Conservation (phyloP, 148 eudicot genomes). For the Rhododendron mucronatum region DNA sequence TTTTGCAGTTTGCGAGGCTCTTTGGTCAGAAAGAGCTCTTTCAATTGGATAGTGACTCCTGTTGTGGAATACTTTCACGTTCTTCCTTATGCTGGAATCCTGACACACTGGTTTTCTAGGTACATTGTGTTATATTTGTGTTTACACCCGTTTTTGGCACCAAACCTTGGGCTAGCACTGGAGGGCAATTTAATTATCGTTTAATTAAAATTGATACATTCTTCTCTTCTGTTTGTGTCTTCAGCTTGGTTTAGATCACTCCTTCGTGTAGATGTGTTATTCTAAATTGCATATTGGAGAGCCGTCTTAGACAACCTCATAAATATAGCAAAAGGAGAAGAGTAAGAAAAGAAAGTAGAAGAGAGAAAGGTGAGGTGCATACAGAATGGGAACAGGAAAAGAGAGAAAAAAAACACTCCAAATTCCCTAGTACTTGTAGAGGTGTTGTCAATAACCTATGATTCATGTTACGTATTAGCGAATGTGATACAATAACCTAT, state of each 20-base stretch:
- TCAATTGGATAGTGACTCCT: constrained; percentile 49
- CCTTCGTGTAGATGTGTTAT: not conserved
- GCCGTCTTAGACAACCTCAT: too few relatives aligned
- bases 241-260: not conserved
- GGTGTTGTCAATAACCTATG: not conserved
- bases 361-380: not conserved
- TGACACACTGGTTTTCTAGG: constrained; percentile 59
- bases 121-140: constrained; percentile 8
- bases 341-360: not conserved
- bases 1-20: constrained; percentile 70
- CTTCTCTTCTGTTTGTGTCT: not conserved
- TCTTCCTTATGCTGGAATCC: constrained; percentile 65
- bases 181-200: too few relatives aligned
- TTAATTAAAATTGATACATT: constrained; percentile 14
- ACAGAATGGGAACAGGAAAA: not conserved
- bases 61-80: constrained; percentile 68
- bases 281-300: not conserved
- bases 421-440: not conserved
- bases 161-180: too few relatives aligned
- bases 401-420: not conserved
- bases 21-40: constrained; percentile 40
- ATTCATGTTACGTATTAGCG: not conserved
- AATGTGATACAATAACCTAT: not conserved
- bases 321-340: not conserved
- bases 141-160: too few relatives aligned